Conservation (phyloP, 805 yeast genomes). For the Debaryomyces castellii region DNA sequence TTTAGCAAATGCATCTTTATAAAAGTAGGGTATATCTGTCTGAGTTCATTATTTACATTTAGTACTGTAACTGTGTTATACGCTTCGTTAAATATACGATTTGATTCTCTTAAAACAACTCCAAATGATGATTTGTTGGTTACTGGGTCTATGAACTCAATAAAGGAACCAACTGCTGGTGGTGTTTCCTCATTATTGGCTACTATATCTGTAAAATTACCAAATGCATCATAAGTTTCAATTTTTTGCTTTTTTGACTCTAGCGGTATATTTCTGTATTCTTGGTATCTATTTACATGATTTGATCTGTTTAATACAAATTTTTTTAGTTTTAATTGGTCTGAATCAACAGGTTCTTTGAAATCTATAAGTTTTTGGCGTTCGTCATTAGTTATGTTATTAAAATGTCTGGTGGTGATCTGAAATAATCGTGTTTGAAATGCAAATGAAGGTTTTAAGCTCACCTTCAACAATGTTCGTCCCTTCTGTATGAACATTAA, state of each 20-base stretch:
- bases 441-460: neutral
- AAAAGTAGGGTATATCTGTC: constrained; percentile 23
- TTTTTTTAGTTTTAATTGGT: constrained; percentile 6
- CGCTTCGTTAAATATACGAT: constrained; percentile 31
- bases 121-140: constrained; percentile 26
- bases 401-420: neutral
- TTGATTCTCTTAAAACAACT: constrained; percentile 31
- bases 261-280: neutral
- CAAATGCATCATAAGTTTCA: constrained; percentile 2
- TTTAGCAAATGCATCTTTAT: constrained; percentile 29
- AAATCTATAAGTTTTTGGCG: constrained; percentile 1
- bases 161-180: constrained; percentile 37
- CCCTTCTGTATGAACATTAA: neutral
- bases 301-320: constrained; percentile 5
- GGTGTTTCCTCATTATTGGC: constrained; percentile 7
- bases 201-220: constrained; percentile 3
- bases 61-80: constrained; percentile 32
- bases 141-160: constrained; percentile 28
- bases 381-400: neutral
- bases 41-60: constrained; percentile 30
- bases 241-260: neutral
- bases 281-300: constrained; percentile 5
- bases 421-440: neutral
- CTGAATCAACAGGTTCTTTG: constrained; percentile 6
- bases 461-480: neutral